phyloP scores from a whole-genome alignment of 331 rosid species.

The Rhamnella rubrinervis region DNA sequence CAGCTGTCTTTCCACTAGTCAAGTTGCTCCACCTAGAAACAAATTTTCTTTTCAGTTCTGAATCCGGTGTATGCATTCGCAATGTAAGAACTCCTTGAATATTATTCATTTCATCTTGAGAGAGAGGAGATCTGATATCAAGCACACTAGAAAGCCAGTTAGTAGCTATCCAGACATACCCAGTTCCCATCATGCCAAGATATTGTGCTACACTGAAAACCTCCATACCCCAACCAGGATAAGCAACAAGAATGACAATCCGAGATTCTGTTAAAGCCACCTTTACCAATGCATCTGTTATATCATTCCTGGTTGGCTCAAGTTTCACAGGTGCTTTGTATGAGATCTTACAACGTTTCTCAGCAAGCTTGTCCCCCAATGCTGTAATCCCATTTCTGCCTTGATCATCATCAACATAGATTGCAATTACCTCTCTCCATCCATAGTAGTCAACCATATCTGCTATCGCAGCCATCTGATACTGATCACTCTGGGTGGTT shows the following conservation, averaged over 20 bases:
- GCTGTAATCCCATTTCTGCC: slow-evolving; percentile 87
- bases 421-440: slow-evolving; percentile 89
- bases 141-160: slow-evolving; percentile 61
- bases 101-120: slow-evolving; percentile 42
- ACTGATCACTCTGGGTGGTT: slow-evolving; percentile 67
- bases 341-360: slow-evolving; percentile 81
- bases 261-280: slow-evolving; percentile 84
- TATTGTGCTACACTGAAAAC: slow-evolving; percentile 57
- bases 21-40: slow-evolving; percentile 75
- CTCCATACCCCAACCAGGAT: slow-evolving; percentile 38
- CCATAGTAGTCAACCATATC: slow-evolving; percentile 59
- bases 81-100: slow-evolving; percentile 78
- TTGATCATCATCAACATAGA: slow-evolving; percentile 78
- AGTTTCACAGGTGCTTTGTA: slow-evolving; percentile 68
- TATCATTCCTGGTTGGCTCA: slow-evolving; percentile 43
- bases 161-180: slow-evolving; percentile 93
- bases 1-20: slow-evolving; percentile 36
- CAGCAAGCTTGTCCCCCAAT: slow-evolving; percentile 70
- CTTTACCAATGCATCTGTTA: slow-evolving; percentile 68
- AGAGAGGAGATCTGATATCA: slow-evolving; percentile 48
- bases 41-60: slow-evolving; percentile 60
- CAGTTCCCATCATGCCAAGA: slow-evolving; percentile 84
- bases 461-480: slow-evolving; percentile 87
- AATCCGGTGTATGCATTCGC: slow-evolving; percentile 66
- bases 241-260: slow-evolving; percentile 65